Percentiles rank a stretch among this genome's conserved stretches.
Evolutionary conservation across 805 yeast genomes (phyloP).

Genomic region (Yamadazyma takamatsuzukensis): DNA sequence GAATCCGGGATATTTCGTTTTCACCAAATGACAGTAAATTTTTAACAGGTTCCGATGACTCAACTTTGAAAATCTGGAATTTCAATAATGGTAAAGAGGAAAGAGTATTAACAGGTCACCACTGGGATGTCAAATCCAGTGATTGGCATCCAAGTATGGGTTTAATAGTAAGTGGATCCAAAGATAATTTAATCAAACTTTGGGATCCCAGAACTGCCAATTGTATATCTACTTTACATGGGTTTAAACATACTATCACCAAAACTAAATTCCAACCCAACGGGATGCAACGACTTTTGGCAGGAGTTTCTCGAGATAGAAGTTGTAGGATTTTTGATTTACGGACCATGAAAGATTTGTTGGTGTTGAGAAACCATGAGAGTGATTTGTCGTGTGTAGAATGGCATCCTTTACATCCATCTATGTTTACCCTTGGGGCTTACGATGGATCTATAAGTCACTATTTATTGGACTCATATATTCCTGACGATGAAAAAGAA

Average conservation of each 20-base stretch:
- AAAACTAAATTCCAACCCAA: constrained; percentile 81
- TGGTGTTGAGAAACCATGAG: constrained; percentile 73
- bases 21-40: constrained; percentile 88
- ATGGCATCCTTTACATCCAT: constrained; percentile 90
- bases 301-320: constrained; percentile 85
- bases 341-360: constrained; percentile 74
- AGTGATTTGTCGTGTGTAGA: constrained; percentile 80
- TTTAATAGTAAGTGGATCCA: constrained; percentile 86
- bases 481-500: constrained; percentile 28
- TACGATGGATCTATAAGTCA: constrained; percentile 86
- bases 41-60: constrained; percentile 93
- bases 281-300: constrained; percentile 69
- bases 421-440: constrained; percentile 77
- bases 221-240: constrained; percentile 78
- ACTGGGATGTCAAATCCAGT: constrained; percentile 97
- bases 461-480: constrained; percentile 57
- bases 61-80: constrained; percentile 88
- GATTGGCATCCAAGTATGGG: constrained; percentile 96
- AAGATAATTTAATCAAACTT: constrained; percentile 85
- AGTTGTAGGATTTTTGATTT: constrained; percentile 86
- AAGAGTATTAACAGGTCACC: constrained; percentile 79
- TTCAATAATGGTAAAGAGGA: constrained; percentile 87
- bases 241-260: constrained; percentile 92
- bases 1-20: constrained; percentile 82
- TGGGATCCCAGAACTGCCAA: constrained; percentile 92